Evolutionary conservation across 805 yeast species (phyloP), one percentile per base, ranked within the genome.

Genomic region (Aciculoconidium aculeatum): DNA sequence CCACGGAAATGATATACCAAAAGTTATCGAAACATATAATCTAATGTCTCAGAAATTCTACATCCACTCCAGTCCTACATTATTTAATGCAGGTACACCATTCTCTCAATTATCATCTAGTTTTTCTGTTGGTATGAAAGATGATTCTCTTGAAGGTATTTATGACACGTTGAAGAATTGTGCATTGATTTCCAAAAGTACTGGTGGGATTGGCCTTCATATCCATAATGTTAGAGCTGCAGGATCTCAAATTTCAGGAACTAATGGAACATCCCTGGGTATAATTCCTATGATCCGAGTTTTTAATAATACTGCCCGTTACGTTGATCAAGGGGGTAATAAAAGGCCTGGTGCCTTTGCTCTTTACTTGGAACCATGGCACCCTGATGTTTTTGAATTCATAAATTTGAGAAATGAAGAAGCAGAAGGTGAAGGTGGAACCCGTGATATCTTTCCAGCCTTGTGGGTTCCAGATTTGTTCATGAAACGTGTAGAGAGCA

Each of bases 281-380:
- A 61, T 90, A 27, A 80, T 88, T 23, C 98, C 98, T n/a, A 87
- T 90, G 96, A 65, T 90, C 15, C 76, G 95, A 44, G 97, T 90
- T 7, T 90, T 79, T 65, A 90, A 90, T 65, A 82, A 86, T 60
- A 87, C 97, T 15, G 97, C 98, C 11, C 75, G 96, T 45, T 90
- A 88, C 50, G 97, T 90, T 23, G 97, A 90, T 49, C 98, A 90
- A 67, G 98, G 98, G 39, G 97, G 97, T 32, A 90, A 90, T 62
- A 88, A 88, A 59, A 70, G 98, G 49, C 98, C 98, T 0, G 97
- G 97, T 39, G 98, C 98, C 3, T 83, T 90, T 58, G 95, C 96
- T 19, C 61, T 87, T 20, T 90, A 88, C 58, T 56, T 90, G 20
- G 98, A 90, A 61, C 96, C 98, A 32, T 90, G 98, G 98, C 98